Conservation (phyloP, 192 early-diverging fungal genomes). For the Funneliformis geosporum region DNA sequence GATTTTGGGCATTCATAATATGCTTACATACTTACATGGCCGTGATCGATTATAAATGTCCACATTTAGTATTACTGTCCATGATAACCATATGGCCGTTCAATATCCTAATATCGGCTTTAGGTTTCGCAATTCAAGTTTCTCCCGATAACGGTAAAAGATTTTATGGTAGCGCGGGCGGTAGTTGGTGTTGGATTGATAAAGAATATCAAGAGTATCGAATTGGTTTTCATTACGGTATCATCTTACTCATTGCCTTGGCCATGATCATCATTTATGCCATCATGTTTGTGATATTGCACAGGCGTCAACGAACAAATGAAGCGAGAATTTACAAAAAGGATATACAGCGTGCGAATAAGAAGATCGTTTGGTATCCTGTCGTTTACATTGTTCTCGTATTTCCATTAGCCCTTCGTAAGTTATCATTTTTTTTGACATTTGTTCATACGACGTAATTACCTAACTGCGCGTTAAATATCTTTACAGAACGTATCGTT, state of each 20-base stretch:
- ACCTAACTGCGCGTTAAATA: neutral
- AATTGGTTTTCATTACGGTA: conserved; percentile 24
- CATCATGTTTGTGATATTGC: neutral
- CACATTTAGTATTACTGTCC: neutral
- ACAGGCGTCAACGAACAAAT: neutral
- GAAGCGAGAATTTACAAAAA: neutral
- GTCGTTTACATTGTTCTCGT: conserved; percentile 13
- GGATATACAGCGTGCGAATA: conserved; percentile 13
- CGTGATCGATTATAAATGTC: neutral
- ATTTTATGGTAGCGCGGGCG: conserved; percentile 22
- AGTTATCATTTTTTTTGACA: neutral
- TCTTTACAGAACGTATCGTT: conserved; percentile 14
- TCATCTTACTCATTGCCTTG: neutral
- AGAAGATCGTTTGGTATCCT: conserved; percentile 29
- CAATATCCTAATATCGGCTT: neutral
- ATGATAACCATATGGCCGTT: conserved; percentile 10
- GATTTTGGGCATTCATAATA: conserved; percentile 19
- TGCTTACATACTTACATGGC: conserved; percentile 29
- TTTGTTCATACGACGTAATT: neutral
- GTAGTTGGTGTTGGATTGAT: conserved; percentile 31
- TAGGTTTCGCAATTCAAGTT: neutral
- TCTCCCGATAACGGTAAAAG: neutral
- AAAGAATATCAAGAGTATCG: neutral
- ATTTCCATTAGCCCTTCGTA: conserved; percentile 24
- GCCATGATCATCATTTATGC: conserved; percentile 4